phyloP scores from a whole-genome alignment of 2,329 filamentous ascomycete species.

The Ceratocystis variospora region DNA sequence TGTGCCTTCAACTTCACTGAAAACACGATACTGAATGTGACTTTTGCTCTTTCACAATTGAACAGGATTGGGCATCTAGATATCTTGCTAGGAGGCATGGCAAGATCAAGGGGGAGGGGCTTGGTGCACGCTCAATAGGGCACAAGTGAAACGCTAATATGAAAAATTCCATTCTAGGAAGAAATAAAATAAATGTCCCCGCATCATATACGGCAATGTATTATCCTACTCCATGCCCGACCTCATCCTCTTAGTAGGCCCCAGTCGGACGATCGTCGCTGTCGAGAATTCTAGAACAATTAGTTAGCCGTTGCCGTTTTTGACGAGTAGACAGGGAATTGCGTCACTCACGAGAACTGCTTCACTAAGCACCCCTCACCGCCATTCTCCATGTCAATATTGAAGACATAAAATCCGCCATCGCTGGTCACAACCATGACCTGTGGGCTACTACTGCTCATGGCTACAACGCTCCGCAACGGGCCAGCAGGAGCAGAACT shows the following conservation, averaged over 20 bases:
- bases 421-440: conserved; percentile 98
- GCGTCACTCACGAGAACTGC: conserved; percentile 42
- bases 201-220: background rate
- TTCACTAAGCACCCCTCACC: conserved; percentile 85
- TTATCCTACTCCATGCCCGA: background rate
- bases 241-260: background rate
- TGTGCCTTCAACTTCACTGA: background rate
- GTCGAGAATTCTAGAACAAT: conserved; percentile 3
- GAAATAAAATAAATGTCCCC: background rate
- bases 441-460: conserved; percentile 87
- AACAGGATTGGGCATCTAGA: background rate
- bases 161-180: background rate
- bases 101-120: background rate
- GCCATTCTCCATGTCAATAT: conserved; percentile 85
- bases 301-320: conserved; percentile 31
- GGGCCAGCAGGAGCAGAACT: conserved; percentile 30
- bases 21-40: background rate
- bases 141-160: background rate
- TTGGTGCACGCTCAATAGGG: background rate
- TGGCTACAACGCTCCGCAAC: conserved; percentile 83
- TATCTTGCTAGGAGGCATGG: background rate
- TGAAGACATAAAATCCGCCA: conserved; percentile 87
- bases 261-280: background rate
- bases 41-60: background rate
- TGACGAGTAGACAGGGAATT: background rate